phyloP scores from a whole-genome alignment of 495 filamentous ascomycete genomes.

The Tuber calosporum region DNA sequence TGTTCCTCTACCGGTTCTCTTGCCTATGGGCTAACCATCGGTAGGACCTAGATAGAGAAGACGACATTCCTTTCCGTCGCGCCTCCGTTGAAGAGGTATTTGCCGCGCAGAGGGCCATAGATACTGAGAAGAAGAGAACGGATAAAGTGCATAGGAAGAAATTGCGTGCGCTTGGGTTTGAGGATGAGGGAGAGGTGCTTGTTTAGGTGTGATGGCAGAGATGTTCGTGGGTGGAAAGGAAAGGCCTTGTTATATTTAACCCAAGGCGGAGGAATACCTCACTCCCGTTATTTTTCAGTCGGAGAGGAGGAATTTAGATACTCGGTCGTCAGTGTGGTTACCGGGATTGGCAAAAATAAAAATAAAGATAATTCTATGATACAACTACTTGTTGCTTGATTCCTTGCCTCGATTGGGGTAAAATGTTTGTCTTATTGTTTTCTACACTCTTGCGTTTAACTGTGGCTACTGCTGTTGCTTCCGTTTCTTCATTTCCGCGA shows the following conservation, averaged over 20 bases:
- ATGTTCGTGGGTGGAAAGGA: slow-evolving; percentile 9
- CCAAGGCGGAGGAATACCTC: slow-evolving; percentile 23
- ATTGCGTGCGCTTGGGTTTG: slow-evolving; percentile 70
- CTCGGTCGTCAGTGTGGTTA: not conserved
- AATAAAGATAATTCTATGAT: not conserved
- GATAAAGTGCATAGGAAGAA: slow-evolving; percentile 65
- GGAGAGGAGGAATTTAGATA: not conserved
- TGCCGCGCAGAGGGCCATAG: slow-evolving; percentile 62
- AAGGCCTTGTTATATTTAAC: slow-evolving; percentile 41
- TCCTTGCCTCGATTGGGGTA: not conserved
- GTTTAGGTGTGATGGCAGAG: slow-evolving; percentile 15
- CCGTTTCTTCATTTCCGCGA: slow-evolving; percentile 42
- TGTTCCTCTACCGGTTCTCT: not conserved
- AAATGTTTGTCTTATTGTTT: not conserved
- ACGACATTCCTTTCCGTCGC: slow-evolving; percentile 65
- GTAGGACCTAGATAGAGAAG: slow-evolving; percentile 86
- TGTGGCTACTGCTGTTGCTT: not conserved
- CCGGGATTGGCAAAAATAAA: not conserved
- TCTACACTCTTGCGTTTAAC: not conserved
- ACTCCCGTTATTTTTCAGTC: not conserved
- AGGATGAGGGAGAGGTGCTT: slow-evolving; percentile 56
- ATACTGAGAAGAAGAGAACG: slow-evolving; percentile 57
- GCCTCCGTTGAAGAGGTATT: slow-evolving; percentile 64
- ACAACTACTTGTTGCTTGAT: not conserved
- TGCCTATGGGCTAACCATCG: slow-evolving; percentile 14